Percentiles rank a stretch among this genome's conserved stretches.
These are phyloP conservation scores for Anisogramma anomala DNA, from an alignment of 2,329 filamentous ascomycete species.

Conservation along the genomic window DNA sequence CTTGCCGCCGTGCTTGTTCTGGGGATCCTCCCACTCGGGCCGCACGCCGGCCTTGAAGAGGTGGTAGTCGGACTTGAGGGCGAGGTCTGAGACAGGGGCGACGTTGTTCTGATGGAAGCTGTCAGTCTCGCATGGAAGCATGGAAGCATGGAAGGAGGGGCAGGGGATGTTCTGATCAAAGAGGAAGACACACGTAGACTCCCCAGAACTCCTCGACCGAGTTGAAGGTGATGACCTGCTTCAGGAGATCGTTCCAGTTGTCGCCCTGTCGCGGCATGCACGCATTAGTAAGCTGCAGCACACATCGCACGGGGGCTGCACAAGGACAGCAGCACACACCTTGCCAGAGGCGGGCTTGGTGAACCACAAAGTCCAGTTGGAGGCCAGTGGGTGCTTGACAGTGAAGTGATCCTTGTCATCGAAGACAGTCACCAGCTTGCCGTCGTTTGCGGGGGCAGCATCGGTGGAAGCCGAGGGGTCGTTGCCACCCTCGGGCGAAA, in stretches of 20 bases:
- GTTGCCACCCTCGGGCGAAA: conserved; percentile 52
- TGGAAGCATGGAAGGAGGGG: too few species aligned
- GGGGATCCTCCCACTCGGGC: conserved; percentile 94
- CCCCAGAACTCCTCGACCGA: conserved; percentile 99
- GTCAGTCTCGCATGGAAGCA: conserved; percentile 1
- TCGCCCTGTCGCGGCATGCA: conserved; percentile 53
- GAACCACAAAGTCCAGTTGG: conserved; percentile 99
- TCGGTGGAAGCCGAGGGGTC: conserved; percentile 36
- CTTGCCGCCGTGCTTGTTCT: conserved; percentile 99
- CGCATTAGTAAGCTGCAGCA: conserved; percentile 17
- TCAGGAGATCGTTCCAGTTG: conserved; percentile 96
- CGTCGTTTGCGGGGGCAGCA: conserved; percentile 32
- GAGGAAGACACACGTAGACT: conserved; percentile 66
- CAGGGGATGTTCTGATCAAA: background rate
- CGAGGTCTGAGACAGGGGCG: conserved; percentile 85
- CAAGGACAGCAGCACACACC: conserved; percentile 37
- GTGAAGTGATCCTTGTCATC: conserved; percentile 99
- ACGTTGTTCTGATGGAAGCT: conserved; percentile 74
- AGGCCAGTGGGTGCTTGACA: conserved; percentile 95
- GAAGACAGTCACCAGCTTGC: conserved; percentile 81
- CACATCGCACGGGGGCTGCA: conserved; percentile 13
- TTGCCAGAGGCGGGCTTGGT: conserved; percentile 95
- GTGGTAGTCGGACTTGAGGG: conserved; percentile 97
- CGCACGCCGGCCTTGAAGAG: conserved; percentile 97
- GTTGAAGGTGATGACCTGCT: conserved; percentile 97